Base-by-base conservation (phyloP, 2,329 filamentous ascomycete species). In the Aspergillus sp. region DNA sequence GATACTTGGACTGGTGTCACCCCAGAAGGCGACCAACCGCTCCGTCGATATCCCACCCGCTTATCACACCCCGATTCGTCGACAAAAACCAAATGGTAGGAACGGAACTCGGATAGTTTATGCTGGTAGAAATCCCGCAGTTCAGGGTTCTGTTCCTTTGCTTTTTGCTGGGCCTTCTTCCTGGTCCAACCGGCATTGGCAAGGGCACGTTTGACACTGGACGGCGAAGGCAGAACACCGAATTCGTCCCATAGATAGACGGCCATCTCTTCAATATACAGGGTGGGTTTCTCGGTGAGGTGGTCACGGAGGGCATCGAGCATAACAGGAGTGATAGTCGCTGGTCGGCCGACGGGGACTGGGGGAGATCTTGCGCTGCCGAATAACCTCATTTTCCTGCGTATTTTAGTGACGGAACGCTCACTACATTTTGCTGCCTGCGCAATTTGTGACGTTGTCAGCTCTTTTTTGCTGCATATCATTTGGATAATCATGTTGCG, bases 21-120 rank as follows among this genome's bases (percentile, higher is more conserved):
- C 3, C 44, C 30, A 1, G 22, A 17, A 3, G 65, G 70, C 50
- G 69, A 66, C 71, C 65, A 75, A 3, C 65, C 65, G 7, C 57
- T 71, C 13, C 65, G 58, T 48, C 70, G 58, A 50, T 64, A 67
- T 7, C 69, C 65, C 52, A 64, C 59, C 17, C 60, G 58, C 54
- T 67, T 72, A 51, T 75, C 65, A 56, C 61, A 72, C 2, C 69
- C 65, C 52, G 72, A 73, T 56, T 75, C 63, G 52, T 74, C 65
- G 24, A 71, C 59, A 48, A 60, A 74, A 8, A 74, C 63, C 10
- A 71, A 55, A 22, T 73, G 62, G 52, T 71, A 68, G 0, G 64
- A 69, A 10, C 54, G 52, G 49, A 69, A 70, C 1, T 58, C 53
- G 3, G 65, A 69, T 11, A 72, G 43, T 6, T 66, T 65, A 52